Percentiles rank a stretch among this genome's conserved stretches.
Conservation (phyloP, 2,329 filamentous ascomycete species). For the Xenosphaeropsis pyriputrescens region DNA sequence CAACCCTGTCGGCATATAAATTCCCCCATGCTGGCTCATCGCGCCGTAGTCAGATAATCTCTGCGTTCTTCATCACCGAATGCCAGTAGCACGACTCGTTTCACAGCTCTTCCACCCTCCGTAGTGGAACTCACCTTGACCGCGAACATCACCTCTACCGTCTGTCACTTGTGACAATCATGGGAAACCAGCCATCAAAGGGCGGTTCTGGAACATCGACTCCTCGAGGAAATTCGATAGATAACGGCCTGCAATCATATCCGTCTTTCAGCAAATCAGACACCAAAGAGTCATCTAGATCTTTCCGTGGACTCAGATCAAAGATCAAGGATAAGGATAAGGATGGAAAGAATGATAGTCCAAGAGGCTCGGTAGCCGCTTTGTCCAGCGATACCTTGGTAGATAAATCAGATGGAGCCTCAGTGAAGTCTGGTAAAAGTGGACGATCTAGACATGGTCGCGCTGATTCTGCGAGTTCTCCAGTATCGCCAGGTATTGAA, state of each 20-base stretch:
- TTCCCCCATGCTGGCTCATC: no score
- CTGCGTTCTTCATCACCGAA: no score
- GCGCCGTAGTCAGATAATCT: no score
- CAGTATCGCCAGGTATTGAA: slow-evolving; percentile 9
- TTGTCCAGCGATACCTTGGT: slow-evolving; percentile 34
- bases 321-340: slow-evolving; percentile 58
- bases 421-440: slow-evolving; percentile 57
- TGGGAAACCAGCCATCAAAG: slow-evolving; percentile 63
- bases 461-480: slow-evolving; percentile 22
- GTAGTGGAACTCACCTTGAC: no score
- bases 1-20: no score
- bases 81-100: no score
- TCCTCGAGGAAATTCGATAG: slow-evolving; percentile 14
- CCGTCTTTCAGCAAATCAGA: slow-evolving; percentile 87
- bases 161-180: slow-evolving; percentile 19
- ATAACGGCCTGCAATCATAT: slow-evolving; percentile 53
- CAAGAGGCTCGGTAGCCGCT: slow-evolving; percentile 54
- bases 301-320: slow-evolving; percentile 70
- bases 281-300: slow-evolving; percentile 82
- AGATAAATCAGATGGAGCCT: slow-evolving; percentile 61
- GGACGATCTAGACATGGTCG: slow-evolving; percentile 33
- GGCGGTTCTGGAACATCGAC: slow-evolving; percentile 13
- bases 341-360: slow-evolving; percentile 56
- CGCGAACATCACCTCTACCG: no score
- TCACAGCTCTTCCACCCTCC: no score